Evolutionary conservation across 2,329 filamentous ascomycete species (phyloP).

Genomic region (Myriosclerotinia scirpicola): DNA sequence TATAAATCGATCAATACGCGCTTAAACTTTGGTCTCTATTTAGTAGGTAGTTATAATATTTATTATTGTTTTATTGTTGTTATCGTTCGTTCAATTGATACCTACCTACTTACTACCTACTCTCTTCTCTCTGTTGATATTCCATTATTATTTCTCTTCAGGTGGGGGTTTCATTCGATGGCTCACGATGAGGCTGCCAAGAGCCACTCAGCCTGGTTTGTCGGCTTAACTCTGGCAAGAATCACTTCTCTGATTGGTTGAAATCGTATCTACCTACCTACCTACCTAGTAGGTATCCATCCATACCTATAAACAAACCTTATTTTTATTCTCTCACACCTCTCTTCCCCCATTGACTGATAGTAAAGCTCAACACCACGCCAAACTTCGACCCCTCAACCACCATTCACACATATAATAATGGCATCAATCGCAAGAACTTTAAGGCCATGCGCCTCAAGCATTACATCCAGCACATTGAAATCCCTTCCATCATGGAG

Average conservation of each 20-base stretch:
- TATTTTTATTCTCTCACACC: slow-evolving; percentile 7
- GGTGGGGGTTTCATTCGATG: no score
- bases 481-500: slow-evolving; percentile 33
- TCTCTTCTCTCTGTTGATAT: no score
- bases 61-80: no score
- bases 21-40: not conserved
- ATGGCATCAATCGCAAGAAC: slow-evolving; percentile 62
- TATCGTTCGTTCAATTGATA: no score
- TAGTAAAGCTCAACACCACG: not conserved
- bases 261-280: not conserved
- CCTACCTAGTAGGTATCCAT: no score
- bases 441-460: slow-evolving; percentile 43
- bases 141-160: no score
- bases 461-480: slow-evolving; percentile 30
- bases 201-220: no score
- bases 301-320: slow-evolving; percentile 2
- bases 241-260: not conserved
- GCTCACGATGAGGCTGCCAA: no score
- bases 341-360: not conserved
- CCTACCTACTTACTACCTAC: no score
- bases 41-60: no score
- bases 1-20: not conserved
- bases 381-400: slow-evolving; percentile 10
- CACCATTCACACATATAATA: slow-evolving; percentile 27
- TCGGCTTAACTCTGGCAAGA: no score